A percentile compares a stretch with the other conserved stretches of the same genome.
Evolutionary conservation across 176 grass and related monocot species (phyloP).

Genomic region (Ensete glaucum): DNA sequence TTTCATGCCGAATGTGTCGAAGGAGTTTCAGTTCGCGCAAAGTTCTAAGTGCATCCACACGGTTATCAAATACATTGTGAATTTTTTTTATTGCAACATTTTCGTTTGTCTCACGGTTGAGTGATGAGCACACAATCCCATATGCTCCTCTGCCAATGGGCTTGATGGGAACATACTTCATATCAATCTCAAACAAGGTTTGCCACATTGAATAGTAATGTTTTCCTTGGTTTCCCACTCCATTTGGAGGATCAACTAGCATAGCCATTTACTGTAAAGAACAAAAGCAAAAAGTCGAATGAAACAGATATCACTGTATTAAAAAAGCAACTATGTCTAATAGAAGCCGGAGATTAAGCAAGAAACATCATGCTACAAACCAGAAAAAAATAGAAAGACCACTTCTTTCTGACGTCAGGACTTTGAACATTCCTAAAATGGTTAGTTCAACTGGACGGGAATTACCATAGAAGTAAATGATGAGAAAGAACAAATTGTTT

Average conservation of each 20-base stretch:
- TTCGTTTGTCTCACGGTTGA: conserved; percentile 35
- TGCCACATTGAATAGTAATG: conserved; percentile 40
- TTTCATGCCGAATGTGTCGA: conserved; percentile 34
- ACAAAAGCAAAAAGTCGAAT: not conserved
- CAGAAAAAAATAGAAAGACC: not conserved
- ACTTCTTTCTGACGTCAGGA: not conserved
- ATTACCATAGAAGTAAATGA: not conserved
- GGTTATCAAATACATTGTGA: conserved; percentile 30
- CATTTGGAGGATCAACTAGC: conserved; percentile 34
- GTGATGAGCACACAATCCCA: conserved; percentile 36
- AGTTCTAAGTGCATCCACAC: conserved; percentile 30
- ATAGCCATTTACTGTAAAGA: conserved; percentile 26
- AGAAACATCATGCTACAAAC: not conserved
- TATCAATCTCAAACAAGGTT: conserved; percentile 35
- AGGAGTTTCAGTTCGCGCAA: conserved; percentile 34
- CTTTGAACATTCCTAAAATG: not conserved
- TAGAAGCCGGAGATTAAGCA: not conserved
- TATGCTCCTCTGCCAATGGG: conserved; percentile 35
- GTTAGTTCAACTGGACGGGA: not conserved
- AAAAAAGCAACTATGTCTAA: not conserved
- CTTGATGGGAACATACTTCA: conserved; percentile 35
- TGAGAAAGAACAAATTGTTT: not conserved
- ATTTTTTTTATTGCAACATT: conserved; percentile 42
- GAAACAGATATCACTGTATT: not conserved
- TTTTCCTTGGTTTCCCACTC: conserved; percentile 34